Conservation (phyloP, 2,329 filamentous ascomycete genomes). For the Venturia pyrina region DNA sequence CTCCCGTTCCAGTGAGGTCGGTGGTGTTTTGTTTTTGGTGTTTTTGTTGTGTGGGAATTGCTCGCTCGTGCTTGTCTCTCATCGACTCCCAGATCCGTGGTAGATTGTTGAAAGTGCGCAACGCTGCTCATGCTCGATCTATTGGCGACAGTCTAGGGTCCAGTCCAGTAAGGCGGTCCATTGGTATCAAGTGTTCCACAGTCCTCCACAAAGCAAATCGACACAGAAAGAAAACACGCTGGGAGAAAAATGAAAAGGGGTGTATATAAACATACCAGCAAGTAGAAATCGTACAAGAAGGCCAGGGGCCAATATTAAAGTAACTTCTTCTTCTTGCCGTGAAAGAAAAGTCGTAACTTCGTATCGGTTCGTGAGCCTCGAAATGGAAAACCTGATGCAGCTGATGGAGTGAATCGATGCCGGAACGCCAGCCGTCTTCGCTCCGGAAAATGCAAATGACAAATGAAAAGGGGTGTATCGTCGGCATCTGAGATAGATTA, state of each 20-base stretch:
- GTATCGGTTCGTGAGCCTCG: background rate
- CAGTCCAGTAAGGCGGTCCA: background rate
- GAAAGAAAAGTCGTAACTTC: constrained; percentile 7
- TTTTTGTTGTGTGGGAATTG: background rate
- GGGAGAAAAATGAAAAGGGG: background rate
- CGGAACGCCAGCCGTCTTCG: background rate
- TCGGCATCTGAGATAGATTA: background rate
- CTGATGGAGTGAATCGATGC: background rate
- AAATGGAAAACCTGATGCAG: background rate
- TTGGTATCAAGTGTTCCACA: constrained; percentile 1
- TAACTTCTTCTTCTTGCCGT: constrained; percentile 6
- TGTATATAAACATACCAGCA: constrained; percentile 1
- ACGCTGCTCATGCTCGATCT: constrained; percentile 1
- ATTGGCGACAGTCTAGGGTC: background rate
- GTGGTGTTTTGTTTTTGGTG: background rate
- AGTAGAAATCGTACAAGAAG: background rate
- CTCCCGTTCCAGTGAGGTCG: background rate
- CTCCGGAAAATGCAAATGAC: constrained; percentile 5
- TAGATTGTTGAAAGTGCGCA: background rate
- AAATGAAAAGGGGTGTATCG: background rate
- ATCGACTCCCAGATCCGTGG: background rate
- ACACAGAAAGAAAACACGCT: background rate
- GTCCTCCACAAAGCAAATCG: constrained; percentile 1
- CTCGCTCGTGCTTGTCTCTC: background rate
- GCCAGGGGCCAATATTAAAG: background rate